A percentile compares a stretch with the other conserved stretches of the same genome.
phyloP scores from a whole-genome alignment of 768 basidiomycete species.

The Rhodosporidiobolus sp. region DNA sequence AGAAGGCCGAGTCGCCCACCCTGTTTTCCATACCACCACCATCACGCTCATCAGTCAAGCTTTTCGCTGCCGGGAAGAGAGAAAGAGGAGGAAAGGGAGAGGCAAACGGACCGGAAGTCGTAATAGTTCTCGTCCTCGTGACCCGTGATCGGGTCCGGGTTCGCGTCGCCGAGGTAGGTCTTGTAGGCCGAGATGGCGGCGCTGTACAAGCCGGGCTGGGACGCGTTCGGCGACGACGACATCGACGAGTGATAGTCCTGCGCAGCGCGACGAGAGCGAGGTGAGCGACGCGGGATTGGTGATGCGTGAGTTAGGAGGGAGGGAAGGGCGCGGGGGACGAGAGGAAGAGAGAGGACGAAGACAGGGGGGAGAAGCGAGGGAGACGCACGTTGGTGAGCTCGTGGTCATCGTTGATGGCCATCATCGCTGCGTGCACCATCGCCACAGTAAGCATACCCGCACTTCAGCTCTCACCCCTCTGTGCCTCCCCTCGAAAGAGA shows the following conservation, averaged over 20 bases:
- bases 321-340: no score
- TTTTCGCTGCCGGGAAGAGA: no score
- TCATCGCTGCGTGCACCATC: neutral
- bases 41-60: neutral
- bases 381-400: slow-evolving; percentile 30
- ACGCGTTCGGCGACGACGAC: slow-evolving; percentile 51
- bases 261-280: no score
- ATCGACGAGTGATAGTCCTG: slow-evolving; percentile 24
- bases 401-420: slow-evolving; percentile 61
- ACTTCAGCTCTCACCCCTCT: no score
- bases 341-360: neutral
- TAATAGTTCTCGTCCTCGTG: slow-evolving; percentile 56
- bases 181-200: slow-evolving; percentile 62
- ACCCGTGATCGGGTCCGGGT: slow-evolving; percentile 32
- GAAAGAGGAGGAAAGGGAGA: neutral
- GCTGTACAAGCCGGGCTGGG: slow-evolving; percentile 56
- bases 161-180: slow-evolving; percentile 61
- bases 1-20: slow-evolving; percentile 67
- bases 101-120: slow-evolving; percentile 47
- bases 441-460: neutral
- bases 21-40: slow-evolving; percentile 10
- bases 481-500: no score
- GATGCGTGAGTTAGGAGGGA: no score
- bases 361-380: no score
- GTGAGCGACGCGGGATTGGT: no score